Evolutionary conservation across 1,139 yeast species (phyloP).

Genomic region (Groenewaldozyma sp.): DNA sequence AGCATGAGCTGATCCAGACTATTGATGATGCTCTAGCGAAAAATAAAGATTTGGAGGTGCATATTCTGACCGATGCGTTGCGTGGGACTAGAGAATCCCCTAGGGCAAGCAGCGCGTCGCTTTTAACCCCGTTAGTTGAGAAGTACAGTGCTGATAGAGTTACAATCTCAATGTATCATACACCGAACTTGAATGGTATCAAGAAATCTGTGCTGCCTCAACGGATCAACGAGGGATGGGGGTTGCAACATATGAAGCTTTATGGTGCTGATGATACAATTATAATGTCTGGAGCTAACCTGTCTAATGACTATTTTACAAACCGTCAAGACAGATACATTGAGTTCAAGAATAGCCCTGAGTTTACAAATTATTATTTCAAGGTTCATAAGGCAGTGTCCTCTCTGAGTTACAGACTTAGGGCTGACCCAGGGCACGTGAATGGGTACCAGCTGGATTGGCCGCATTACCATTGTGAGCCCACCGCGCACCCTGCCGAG

Average conservation of each 20-base stretch:
- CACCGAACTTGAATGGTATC: conserved; percentile 74
- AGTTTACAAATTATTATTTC: conserved; percentile 64
- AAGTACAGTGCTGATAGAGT: conserved; percentile 63
- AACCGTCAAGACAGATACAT: conserved; percentile 93
- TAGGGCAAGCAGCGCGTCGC: conserved; percentile 60
- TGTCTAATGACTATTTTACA: conserved; percentile 87
- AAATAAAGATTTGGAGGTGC: conserved; percentile 57
- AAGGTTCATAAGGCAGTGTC: conserved; percentile 58
- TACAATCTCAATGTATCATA: conserved; percentile 76
- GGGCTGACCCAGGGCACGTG: conserved; percentile 20
- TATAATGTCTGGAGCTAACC: conserved; percentile 82
- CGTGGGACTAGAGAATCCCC: conserved; percentile 95
- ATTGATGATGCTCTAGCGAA: conserved; percentile 39
- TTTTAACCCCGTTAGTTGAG: conserved; percentile 57
- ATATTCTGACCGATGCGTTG: conserved; percentile 74
- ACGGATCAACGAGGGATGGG: conserved; percentile 82
- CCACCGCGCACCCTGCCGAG: conserved; percentile 47
- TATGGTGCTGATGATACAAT: conserved; percentile 92
- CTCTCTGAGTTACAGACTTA: conserved; percentile 59
- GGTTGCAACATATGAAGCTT: conserved; percentile 94
- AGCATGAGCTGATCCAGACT: conserved; percentile 47
- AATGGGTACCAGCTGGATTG: conserved; percentile 52
- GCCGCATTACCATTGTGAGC: conserved; percentile 71
- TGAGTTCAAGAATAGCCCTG: conserved; percentile 43
- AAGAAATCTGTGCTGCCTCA: conserved; percentile 61